Percentiles rank a stretch among this genome's conserved stretches.
These are phyloP conservation scores for Podochytrium sp. DNA, from an alignment of 192 early-diverging fungal genomes.

Conservation along the genomic window DNA sequence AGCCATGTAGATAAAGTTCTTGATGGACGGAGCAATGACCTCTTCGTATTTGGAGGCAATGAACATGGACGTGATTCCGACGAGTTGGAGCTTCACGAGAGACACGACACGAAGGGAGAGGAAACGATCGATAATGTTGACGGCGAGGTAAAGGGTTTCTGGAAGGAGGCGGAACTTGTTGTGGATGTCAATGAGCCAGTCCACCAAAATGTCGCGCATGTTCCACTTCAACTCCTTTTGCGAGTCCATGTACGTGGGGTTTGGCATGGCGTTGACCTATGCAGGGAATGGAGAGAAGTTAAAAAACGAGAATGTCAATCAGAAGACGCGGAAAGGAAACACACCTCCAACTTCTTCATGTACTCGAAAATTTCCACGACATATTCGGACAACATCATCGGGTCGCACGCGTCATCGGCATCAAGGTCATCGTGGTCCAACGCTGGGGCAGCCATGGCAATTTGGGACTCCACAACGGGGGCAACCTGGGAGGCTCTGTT, in stretches of 20 bases:
- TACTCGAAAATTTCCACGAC: conserved; percentile 91
- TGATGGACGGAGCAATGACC: conserved; percentile 77
- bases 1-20: conserved; percentile 85
- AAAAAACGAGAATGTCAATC: neutral
- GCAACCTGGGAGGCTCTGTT: neutral
- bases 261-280: conserved; percentile 73
- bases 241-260: conserved; percentile 77
- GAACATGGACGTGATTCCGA: conserved; percentile 88
- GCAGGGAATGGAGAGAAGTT: neutral
- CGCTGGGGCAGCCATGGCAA: too few relatives aligned
- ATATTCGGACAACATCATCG: conserved; percentile 93
- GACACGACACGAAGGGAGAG: conserved; percentile 84
- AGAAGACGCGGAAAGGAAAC: neutral
- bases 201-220: conserved; percentile 91
- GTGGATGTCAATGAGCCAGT: conserved; percentile 96
- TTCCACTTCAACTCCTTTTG: conserved; percentile 89
- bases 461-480: neutral
- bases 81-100: conserved; percentile 88
- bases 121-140: conserved; percentile 96
- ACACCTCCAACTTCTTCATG: conserved; percentile 75
- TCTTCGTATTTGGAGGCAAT: conserved; percentile 97
- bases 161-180: conserved; percentile 87
- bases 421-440: conserved; percentile 75
- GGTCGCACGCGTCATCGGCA: conserved; percentile 78
- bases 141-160: conserved; percentile 90